These are phyloP conservation scores for Dissoconium aciculare DNA, from an alignment of 2,329 filamentous ascomycete genomes.

Conservation along the genomic window DNA sequence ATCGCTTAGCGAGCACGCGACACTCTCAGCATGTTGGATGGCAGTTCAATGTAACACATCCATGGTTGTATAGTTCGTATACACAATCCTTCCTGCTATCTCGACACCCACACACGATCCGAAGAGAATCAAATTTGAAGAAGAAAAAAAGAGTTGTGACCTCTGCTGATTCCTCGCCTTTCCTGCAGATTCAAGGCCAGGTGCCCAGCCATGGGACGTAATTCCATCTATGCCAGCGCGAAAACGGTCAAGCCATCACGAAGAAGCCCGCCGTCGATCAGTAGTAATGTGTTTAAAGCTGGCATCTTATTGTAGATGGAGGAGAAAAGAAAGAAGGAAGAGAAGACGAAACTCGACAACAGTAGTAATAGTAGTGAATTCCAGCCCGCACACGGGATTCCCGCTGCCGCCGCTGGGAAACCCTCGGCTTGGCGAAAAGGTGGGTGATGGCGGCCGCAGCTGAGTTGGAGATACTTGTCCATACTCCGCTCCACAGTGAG, in stretches of 20 bases:
- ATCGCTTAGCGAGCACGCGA: too few relatives aligned
- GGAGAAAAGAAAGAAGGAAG: slow-evolving; percentile 24
- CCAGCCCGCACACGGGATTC: neutral
- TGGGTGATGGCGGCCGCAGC: too few relatives aligned
- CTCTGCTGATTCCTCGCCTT: slow-evolving; percentile 58
- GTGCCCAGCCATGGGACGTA: slow-evolving; percentile 57
- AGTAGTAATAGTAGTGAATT: slow-evolving; percentile 13
- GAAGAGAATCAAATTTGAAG: too few relatives aligned
- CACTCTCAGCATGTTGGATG: too few relatives aligned
- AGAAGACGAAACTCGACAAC: slow-evolving; percentile 11
- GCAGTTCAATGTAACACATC: too few relatives aligned
- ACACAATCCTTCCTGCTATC: too few relatives aligned
- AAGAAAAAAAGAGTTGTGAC: slow-evolving; percentile 43
- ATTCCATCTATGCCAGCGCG: slow-evolving; percentile 52
- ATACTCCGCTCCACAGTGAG: too few relatives aligned
- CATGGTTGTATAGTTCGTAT: too few relatives aligned
- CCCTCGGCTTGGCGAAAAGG: too few relatives aligned
- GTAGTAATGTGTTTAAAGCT: slow-evolving; percentile 43
- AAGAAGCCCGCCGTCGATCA: slow-evolving; percentile 39
- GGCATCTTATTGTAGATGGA: slow-evolving; percentile 34
- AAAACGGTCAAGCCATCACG: slow-evolving; percentile 44
- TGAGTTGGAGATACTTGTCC: neutral
- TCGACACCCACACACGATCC: too few relatives aligned
- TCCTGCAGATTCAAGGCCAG: slow-evolving; percentile 50
- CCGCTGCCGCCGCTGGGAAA: too few relatives aligned